Evolutionary conservation across 331 rosid species (phyloP).

Genomic region (Quercus lobata): DNA sequence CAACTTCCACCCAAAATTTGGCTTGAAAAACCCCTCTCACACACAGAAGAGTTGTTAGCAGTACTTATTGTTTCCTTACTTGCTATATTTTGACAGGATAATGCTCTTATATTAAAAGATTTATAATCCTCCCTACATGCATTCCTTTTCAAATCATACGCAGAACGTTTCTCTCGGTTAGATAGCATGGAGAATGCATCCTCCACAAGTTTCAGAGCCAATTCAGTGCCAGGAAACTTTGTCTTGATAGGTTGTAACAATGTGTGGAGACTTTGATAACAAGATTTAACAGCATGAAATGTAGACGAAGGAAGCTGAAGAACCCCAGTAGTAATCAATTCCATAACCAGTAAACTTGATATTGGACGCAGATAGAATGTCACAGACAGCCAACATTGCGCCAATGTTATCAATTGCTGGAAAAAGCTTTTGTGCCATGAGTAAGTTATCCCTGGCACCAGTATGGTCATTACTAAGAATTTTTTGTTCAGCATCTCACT

Average conservation of each 20-base stretch:
- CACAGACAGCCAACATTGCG: slow-evolving; percentile 21
- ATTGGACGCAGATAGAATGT: slow-evolving; percentile 23
- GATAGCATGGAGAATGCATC: slow-evolving; percentile 16
- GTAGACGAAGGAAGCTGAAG: slow-evolving; percentile 24
- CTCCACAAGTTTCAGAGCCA: slow-evolving; percentile 22
- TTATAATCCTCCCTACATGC: not conserved
- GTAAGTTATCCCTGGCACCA: slow-evolving; percentile 12
- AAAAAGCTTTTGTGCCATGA: slow-evolving; percentile 5
- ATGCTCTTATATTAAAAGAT: not conserved
- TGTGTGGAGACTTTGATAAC: slow-evolving; percentile 6
- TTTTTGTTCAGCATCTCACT: slow-evolving; percentile 20
- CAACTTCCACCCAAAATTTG: not conserved
- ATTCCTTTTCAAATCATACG: slow-evolving; percentile 1
- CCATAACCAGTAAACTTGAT: slow-evolving; percentile 11
- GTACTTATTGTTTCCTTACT: not conserved
- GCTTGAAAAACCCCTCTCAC: not conserved
- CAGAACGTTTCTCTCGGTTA: not conserved
- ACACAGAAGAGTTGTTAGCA: no score
- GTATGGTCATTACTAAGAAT: slow-evolving; percentile 11
- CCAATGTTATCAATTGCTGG: slow-evolving; percentile 18
- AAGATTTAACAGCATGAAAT: not conserved
- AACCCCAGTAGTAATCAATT: slow-evolving; percentile 15
- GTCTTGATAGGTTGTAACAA: slow-evolving; percentile 1
- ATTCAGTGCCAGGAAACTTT: slow-evolving; percentile 24
- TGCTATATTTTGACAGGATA: not conserved